These are phyloP conservation scores for Aspergillus sp. DNA, from an alignment of 2,329 filamentous ascomycete species.

Conservation along the genomic window DNA sequence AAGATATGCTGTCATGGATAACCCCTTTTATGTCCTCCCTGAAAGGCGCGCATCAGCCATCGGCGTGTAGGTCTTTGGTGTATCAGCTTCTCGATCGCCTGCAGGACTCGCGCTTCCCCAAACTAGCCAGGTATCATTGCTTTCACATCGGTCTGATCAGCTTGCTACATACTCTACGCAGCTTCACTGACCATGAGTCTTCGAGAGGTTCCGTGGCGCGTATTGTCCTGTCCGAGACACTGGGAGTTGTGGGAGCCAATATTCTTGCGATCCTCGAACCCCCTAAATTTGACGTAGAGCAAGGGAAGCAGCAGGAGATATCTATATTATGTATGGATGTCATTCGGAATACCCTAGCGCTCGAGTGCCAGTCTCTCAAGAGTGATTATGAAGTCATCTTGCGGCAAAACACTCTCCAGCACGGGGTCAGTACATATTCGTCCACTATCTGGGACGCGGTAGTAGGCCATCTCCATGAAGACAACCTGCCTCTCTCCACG, in stretches of 20 bases:
- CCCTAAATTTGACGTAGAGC: conserved; percentile 49
- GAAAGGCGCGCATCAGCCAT: conserved; percentile 70
- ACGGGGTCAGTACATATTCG: conserved; percentile 68
- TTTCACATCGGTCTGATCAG: conserved; percentile 46
- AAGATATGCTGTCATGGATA: conserved; percentile 73
- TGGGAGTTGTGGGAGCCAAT: conserved; percentile 48
- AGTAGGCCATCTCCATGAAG: conserved; percentile 64
- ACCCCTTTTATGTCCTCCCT: conserved; percentile 75
- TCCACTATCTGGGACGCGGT: conserved; percentile 77
- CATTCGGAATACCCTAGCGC: conserved; percentile 63
- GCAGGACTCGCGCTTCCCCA: conserved; percentile 41
- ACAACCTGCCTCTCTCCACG: conserved; percentile 70
- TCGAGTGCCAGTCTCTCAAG: conserved; percentile 70
- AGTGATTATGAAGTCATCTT: conserved; percentile 68
- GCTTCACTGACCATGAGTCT: conserved; percentile 48
- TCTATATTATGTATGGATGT: conserved; percentile 61
- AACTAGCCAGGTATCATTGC: conserved; percentile 46
- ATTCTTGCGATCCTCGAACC: conserved; percentile 60
- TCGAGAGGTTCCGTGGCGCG: conserved; percentile 47
- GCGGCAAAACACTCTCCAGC: conserved; percentile 60
- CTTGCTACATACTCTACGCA: conserved; percentile 46
- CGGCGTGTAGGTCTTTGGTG: conserved; percentile 76
- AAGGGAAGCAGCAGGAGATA: conserved; percentile 53
- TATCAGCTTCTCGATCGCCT: conserved; percentile 68
- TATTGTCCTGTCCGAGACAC: conserved; percentile 49